Base-by-base conservation (phyloP, 148 eudicot species). In the Hydrangea macrophylla region DNA sequence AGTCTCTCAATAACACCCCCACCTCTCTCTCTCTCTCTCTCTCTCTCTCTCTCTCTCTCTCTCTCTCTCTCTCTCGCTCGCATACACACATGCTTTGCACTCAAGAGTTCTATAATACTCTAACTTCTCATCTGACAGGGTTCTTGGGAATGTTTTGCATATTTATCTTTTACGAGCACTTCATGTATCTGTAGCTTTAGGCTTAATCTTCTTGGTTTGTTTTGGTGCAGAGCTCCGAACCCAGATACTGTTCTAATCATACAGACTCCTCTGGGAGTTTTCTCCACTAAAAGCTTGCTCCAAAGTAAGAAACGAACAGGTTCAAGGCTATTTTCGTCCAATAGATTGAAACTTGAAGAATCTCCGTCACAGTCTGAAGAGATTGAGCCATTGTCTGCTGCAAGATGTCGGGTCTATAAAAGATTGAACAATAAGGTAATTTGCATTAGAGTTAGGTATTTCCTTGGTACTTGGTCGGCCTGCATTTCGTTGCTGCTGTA, bases 191-290 rank as follows among this genome's bases (percentile, higher is more conserved):
- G 12, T 45, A n/a, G 23, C 53, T 13, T 2, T 48, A 48, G 23
- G 20, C n/a, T 48, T 18, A 6, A 7, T 48, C 5, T 1, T 48
- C 23, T 15, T 48, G 53, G 23, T 48, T 18, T 55, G 28, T 37
- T 30, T 58, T 69, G 61, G 60, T 69, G 70, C 83, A 94, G 99
- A 91, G 90, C 93, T 62, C 99, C 99, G 40, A 89, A 90, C 87
- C 97, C 96, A 40, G 97, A 94, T 71, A 90, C 85, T 6, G 99
- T 94, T 66, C 79, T 94, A 54, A 85, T 94, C 61, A 80, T 94
- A 62, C 96, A 90, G 68, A 87, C 96, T 64, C 97, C 99, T 1
- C 73, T 82, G 3, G 96, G 91, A 71, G 88, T 85, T 62, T 79
- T 88, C 80, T 94, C 97, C 51, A 79, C 97, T 42, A 94, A 84